A percentile compares a stretch with the other conserved stretches of the same genome.
These are phyloP conservation scores for Sugiyamaella qingdaonensis DNA, from an alignment of 805 yeast genomes.

Conservation along the genomic window DNA sequence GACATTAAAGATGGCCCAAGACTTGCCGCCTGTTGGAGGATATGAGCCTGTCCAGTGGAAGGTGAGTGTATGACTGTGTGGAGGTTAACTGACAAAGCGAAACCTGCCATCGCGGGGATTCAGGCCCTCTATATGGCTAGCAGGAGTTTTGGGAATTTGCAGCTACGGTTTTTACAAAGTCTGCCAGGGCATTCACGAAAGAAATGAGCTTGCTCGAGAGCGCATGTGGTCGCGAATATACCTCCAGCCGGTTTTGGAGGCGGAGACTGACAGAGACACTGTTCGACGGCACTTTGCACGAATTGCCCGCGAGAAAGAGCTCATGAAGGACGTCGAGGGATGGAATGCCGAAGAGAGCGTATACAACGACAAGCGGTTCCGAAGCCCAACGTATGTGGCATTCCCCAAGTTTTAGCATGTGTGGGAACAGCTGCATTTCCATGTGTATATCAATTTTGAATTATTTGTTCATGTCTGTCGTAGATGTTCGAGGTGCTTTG, in stretches of 20 bases:
- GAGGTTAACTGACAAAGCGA: conserved; percentile 36
- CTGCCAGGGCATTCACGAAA: conserved; percentile 66
- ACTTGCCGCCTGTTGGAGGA: conserved; percentile 82
- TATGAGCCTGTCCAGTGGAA: conserved; percentile 87
- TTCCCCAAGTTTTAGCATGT: conserved; percentile 28
- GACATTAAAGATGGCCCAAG: conserved; percentile 45
- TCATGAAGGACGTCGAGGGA: conserved; percentile 59
- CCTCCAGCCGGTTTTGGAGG: conserved; percentile 67
- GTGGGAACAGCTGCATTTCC: background rate
- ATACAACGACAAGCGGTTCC: conserved; percentile 43
- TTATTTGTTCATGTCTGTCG: no score
- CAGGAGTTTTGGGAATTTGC: conserved; percentile 58
- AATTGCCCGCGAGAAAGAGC: conserved; percentile 62
- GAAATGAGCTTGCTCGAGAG: conserved; percentile 67
- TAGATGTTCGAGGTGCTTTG: no score
- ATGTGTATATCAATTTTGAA: no score
- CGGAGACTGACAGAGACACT: conserved; percentile 75
- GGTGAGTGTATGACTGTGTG: conserved; percentile 23
- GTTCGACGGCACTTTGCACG: conserved; percentile 68
- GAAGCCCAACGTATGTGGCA: conserved; percentile 32
- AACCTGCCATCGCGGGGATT: conserved; percentile 82
- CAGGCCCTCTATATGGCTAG: conserved; percentile 68
- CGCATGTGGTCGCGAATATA: conserved; percentile 72
- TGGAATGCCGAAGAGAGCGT: conserved; percentile 53
- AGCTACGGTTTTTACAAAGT: conserved; percentile 68